Evolutionary conservation across 1,284 basidiomycete species (phyloP).

Genomic region (Cryptococcus hybrid): DNA sequence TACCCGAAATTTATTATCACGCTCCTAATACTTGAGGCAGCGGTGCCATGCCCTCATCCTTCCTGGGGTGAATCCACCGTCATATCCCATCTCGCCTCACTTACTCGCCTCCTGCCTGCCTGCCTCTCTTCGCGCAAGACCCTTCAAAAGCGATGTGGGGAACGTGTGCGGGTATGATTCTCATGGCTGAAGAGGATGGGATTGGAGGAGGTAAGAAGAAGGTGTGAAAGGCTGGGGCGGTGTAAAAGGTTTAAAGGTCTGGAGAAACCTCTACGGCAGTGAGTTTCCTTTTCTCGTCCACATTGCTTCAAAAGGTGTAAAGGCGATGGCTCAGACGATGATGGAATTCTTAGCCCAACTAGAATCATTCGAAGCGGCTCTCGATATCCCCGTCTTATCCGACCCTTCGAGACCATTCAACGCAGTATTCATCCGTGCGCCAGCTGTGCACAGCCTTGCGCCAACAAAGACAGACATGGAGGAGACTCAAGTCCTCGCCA

Average conservation of each 20-base stretch:
- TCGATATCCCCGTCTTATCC: constrained; percentile 65
- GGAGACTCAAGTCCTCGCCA: constrained; percentile 60
- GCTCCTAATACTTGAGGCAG: no score
- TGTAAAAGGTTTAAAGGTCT: constrained; percentile 69
- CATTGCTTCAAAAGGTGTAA: no score
- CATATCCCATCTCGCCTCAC: constrained; percentile 75
- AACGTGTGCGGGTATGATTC: constrained; percentile 94
- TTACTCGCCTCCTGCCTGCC: constrained; percentile 75
- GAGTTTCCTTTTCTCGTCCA: constrained; percentile 53
- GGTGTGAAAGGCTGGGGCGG: constrained; percentile 70
- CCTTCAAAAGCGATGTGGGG: constrained; percentile 79
- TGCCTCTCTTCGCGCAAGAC: constrained; percentile 58
- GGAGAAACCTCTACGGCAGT: constrained; percentile 80
- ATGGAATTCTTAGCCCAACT: constrained; percentile 47
- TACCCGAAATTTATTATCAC: no score
- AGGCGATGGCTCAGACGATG: not conserved
- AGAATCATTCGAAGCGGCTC: constrained; percentile 82
- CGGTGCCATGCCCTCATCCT: constrained; percentile 51
- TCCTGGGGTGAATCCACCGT: constrained; percentile 94
- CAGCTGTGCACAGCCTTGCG: constrained; percentile 48
- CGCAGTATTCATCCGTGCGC: constrained; percentile 94
- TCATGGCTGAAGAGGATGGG: constrained; percentile 64
- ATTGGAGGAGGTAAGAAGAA: constrained; percentile 72
- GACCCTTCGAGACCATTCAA: constrained; percentile 67
- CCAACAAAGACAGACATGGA: not conserved